A percentile compares a stretch with the other conserved stretches of the same genome.
Evolutionary conservation across 495 filamentous ascomycete species (phyloP).

Genomic region (Aeminium ludgeri): DNA sequence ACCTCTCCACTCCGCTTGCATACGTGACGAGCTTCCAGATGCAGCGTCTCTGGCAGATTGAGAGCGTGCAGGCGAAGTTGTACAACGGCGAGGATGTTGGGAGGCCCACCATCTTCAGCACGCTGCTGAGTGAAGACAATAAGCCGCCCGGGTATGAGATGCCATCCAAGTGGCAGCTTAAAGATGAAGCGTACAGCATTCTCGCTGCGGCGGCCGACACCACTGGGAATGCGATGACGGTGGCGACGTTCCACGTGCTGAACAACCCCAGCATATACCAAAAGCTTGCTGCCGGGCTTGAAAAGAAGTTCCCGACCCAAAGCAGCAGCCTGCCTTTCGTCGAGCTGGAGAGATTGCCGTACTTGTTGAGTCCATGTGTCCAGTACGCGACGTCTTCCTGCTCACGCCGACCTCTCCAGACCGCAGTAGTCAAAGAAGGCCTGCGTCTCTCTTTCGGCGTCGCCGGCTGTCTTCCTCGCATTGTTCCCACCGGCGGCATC

Average conservation of each 20-base stretch:
- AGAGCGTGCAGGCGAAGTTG: background rate
- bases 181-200: constrained; percentile 1
- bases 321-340: constrained; percentile 14
- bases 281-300: constrained; percentile 22
- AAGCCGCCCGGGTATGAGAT: background rate
- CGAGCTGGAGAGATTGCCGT: constrained; percentile 22
- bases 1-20: constrained; percentile 1
- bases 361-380: constrained; percentile 22
- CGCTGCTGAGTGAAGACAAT: background rate
- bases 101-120: background rate
- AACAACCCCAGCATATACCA: constrained; percentile 20
- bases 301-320: constrained; percentile 22
- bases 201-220: constrained; percentile 27
- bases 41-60: constrained; percentile 2
- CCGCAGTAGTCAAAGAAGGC: constrained; percentile 24
- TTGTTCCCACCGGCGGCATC: background rate
- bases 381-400: too few relatives aligned
- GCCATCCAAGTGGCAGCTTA: background rate
- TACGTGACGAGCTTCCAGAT: constrained; percentile 2
- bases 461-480: constrained; percentile 1
- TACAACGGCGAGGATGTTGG: background rate
- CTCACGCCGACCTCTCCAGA: too few relatives aligned
- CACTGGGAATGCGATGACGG: constrained; percentile 26
- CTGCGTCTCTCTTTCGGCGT: constrained; percentile 12
- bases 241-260: constrained; percentile 26